Base-by-base conservation (phyloP, 257 asterid species). In the Galeopsis tetrahit region DNA sequence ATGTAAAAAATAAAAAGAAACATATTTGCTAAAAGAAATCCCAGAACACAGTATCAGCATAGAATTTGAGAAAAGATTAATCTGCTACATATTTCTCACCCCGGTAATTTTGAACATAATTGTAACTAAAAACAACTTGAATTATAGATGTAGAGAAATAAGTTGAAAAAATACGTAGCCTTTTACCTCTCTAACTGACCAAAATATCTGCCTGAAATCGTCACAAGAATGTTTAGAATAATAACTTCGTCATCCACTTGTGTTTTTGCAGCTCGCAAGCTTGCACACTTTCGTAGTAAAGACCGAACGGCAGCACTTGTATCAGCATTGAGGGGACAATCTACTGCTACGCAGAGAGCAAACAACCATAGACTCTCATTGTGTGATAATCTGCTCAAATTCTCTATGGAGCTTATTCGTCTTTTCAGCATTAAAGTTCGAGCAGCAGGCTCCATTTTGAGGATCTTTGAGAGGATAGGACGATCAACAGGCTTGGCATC, bases 281-380 rank as follows among this genome's bases (percentile, higher is more conserved):
- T 74, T 9, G 97, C 93, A 77, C 99, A 94, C 58, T 89, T 91
- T 10, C 97, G 77, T 17, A 94, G 89, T 58, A 94, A 75, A 60
- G 96, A 88, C 56, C 99, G 80, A 59, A 94, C 83, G 42, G 97
- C 84, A 10, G 99, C 97, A 67, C 84, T 73, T n/a, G 97, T 82
- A 56, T 88, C 96, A 0, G 90, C 93, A 72, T 83, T 85, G 34
- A 91, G 87, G 10, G 99, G 99, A 63, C 82, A 63, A 72, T 94
- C 97, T 72, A 91, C 87, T 2, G 91, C 89, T 2, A 78, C 95
- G 61, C 97, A 94, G 34, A 94, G 81, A 38, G 90, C 90, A 77
- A 89, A 94, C 74, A 94, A 53, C 99, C 99, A 94, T 34, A 83
- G 67, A 79, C 89, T 76, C 40, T 83, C 95, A 32, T 81, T 68